These are phyloP conservation scores for Thalassiosira gravida DNA, from an alignment of 352 stramenopile species.

Conservation along the genomic window DNA sequence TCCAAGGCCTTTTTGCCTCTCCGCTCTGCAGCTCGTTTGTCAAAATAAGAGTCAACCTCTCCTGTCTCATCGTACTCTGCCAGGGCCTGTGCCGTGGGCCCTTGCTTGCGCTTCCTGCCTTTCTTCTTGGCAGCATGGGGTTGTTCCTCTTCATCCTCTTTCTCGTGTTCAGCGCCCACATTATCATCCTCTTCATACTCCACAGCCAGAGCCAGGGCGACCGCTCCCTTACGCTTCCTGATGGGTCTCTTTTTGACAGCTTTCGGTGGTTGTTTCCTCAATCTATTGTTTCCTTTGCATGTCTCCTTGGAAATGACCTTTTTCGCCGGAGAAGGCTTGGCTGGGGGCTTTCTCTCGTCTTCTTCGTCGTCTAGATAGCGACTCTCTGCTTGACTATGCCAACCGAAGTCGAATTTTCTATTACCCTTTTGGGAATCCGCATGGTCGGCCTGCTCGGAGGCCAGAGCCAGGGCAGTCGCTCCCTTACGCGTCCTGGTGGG, in stretches of 20 bases:
- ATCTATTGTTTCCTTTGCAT: background rate
- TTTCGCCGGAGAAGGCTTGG: background rate
- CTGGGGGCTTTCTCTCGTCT: no score
- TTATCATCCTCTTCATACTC: slow-evolving; percentile 5
- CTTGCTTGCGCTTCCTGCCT: slow-evolving; percentile 6
- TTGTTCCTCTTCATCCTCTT: background rate
- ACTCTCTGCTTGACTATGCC: no score
- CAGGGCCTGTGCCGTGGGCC: slow-evolving; percentile 22
- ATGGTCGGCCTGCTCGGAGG: slow-evolving; percentile 4
- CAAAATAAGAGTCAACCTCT: slow-evolving; percentile 30
- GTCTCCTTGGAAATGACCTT: no score
- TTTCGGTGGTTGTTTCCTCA: background rate
- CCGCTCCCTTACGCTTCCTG: slow-evolving; percentile 14
- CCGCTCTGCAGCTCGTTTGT: slow-evolving; percentile 19
- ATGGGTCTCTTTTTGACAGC: slow-evolving; percentile 10
- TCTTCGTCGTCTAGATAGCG: no score
- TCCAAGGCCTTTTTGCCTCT: background rate
- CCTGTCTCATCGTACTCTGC: slow-evolving; percentile 35
- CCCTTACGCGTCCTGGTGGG: background rate
- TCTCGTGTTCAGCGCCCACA: background rate
- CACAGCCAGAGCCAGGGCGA: slow-evolving; percentile 14
- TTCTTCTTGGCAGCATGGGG: slow-evolving; percentile 11
- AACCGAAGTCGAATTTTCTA: no score
- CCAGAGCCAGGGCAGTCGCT: slow-evolving; percentile 15
- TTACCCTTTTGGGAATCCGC: no score